These are phyloP conservation scores for Isabelozyma rhagii DNA, from an alignment of 805 yeast genomes.

Conservation along the genomic window DNA sequence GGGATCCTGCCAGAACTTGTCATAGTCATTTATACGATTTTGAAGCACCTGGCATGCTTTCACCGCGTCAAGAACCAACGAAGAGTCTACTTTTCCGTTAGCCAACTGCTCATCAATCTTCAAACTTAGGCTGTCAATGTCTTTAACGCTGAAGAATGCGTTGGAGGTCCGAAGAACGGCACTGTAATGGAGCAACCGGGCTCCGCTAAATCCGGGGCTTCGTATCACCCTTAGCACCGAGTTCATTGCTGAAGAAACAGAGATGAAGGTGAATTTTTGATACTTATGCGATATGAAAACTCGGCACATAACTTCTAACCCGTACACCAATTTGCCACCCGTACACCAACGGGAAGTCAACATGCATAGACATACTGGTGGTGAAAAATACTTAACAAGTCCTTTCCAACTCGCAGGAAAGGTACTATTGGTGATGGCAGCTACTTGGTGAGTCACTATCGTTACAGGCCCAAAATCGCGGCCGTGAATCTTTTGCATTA, in stretches of 20 bases:
- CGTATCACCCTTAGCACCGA: neutral
- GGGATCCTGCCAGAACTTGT: constrained; percentile 21
- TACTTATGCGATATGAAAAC: no score
- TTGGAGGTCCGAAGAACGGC: neutral
- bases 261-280: neutral
- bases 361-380: no score
- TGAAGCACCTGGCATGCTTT: constrained; percentile 20
- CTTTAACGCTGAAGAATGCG: constrained; percentile 1
- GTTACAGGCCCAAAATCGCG: neutral
- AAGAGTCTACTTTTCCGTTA: constrained; percentile 1
- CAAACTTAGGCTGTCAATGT: neutral
- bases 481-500: no score
- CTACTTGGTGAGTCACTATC: no score
- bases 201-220: neutral
- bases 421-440: no score
- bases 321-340: no score
- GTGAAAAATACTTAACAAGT: no score
- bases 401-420: no score
- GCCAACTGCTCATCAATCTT: constrained; percentile 6
- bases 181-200: neutral
- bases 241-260: neutral
- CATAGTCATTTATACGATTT: constrained; percentile 11
- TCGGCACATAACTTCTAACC: no score
- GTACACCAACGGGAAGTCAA: no score
- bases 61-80: constrained; percentile 15